These are phyloP conservation scores for Striga hermonthica DNA, from an alignment of 305 asterid genomes.

Conservation along the genomic window DNA sequence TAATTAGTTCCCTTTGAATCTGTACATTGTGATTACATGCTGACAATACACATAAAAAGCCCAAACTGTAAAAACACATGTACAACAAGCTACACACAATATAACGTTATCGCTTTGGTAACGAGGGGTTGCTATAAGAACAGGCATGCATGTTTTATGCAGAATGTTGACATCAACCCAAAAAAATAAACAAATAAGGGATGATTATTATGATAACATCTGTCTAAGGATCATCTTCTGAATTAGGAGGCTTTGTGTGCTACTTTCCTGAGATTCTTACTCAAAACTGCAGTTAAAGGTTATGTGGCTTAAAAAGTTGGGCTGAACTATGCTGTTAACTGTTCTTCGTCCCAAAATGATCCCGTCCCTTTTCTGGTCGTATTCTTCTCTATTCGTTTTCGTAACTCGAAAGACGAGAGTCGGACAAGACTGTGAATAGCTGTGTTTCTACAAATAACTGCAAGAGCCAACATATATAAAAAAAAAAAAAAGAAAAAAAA, in stretches of 20 bases:
- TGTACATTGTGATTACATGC: slow-evolving; percentile 18
- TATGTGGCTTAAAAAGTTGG: not conserved
- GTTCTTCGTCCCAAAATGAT: not conserved
- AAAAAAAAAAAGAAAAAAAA: too few species aligned
- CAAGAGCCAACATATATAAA: slow-evolving; percentile 26
- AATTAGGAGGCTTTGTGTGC: too few species aligned
- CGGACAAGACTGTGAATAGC: slow-evolving; percentile 65
- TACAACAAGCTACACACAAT: too few species aligned
- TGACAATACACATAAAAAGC: slow-evolving; percentile 11
- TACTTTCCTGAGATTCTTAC: not conserved
- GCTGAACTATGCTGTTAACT: not conserved
- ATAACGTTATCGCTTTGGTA: too few species aligned
- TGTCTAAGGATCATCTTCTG: too few species aligned
- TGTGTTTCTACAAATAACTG: slow-evolving; percentile 92
- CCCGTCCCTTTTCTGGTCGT: not conserved
- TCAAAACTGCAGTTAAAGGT: not conserved
- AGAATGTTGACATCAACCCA: slow-evolving; percentile 10
- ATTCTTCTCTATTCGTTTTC: slow-evolving; percentile 42
- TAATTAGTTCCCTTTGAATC: not conserved
- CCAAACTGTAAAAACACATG: slow-evolving; percentile 20
- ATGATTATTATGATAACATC: too few species aligned
- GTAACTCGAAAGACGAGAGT: slow-evolving; percentile 57
- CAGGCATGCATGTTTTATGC: too few species aligned
- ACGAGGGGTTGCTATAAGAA: too few species aligned
- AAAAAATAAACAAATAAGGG: slow-evolving; percentile 14